Base-by-base conservation (phyloP, 1,139 yeast species). In the Magnusiomyces sp. region DNA sequence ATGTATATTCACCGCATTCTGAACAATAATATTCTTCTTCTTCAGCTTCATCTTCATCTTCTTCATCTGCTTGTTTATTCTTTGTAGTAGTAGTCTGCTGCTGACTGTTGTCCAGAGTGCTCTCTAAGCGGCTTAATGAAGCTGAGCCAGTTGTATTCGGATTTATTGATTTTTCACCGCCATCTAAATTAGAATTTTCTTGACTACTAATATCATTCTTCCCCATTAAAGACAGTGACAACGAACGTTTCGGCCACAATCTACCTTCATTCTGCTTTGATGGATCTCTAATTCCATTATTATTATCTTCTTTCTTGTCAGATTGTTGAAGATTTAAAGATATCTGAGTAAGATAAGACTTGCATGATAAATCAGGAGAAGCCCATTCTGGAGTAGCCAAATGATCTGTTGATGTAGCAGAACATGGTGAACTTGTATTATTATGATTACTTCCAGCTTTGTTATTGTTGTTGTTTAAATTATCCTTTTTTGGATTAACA, bases 351-450 rank as follows among this genome's bases (percentile, higher is more conserved):
- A 58, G 41, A 44, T 58, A 59, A 2, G 54, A 43, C 43, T 56
- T 53, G 51, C 59, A 56, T 38, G 61, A 55, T 27, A 49, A 46
- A 31, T 49, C 57, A 10, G 60, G 59, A 16, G 59, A 47, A n/a
- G 60, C 60, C 61, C 61, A 58, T 43, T 59, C 62, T 1, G 62
- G 62, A 7, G 52, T 57, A n/a, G 62, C 62, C 32, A 48, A 49
- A 17, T 49, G 49, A 11, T 42, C 44, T 29, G 52, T 49, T 2
- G 56, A 49, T 4, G 48, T 50, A 13, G 54, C 49, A 19, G 52
- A 46, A 43, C 53, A 51, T 5, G 48, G 43, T n/a, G 49, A 48
- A 14, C 38, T 29, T 19, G 42, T 23, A 23, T 23, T 23, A 23
- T 23, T 23, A 7, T 23, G n/a, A n/a, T n/a, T n/a, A n/a, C n/a